A percentile compares a stretch with the other conserved stretches of the same genome.
Conservation (phyloP, 192 early-diverging fungal species). For the Podila epigama region DNA sequence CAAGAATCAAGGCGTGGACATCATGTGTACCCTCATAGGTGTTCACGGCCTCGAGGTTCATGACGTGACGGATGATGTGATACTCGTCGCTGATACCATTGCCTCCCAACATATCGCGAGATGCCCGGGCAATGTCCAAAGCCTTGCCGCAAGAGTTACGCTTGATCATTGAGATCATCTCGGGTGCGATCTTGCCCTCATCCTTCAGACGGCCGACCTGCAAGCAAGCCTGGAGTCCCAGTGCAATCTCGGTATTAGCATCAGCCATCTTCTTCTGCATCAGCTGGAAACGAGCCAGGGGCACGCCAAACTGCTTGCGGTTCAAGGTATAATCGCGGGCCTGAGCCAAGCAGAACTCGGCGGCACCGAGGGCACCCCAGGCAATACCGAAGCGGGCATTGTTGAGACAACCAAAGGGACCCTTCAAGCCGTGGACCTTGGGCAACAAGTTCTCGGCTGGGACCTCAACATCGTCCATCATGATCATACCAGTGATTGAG, state of each 20-base stretch:
- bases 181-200: constrained; percentile 80
- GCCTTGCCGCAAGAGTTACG: constrained; percentile 96
- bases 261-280: constrained; percentile 97
- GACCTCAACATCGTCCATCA: constrained; percentile 97
- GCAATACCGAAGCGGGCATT: constrained; percentile 97
- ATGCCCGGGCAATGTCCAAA: constrained; percentile 87
- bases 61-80: constrained; percentile 94
- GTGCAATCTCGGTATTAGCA: constrained; percentile 90
- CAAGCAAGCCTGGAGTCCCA: constrained; percentile 87
- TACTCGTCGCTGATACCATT: constrained; percentile 97
- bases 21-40: constrained; percentile 98
- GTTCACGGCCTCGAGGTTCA: constrained; percentile 92
- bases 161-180: constrained; percentile 97
- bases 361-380: constrained; percentile 96
- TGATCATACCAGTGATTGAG: constrained; percentile 96
- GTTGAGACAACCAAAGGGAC: constrained; percentile 97
- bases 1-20: constrained; percentile 93
- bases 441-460: constrained; percentile 92
- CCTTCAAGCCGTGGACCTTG: constrained; percentile 88
- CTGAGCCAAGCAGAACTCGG: constrained; percentile 88
- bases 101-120: constrained; percentile 94
- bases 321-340: constrained; percentile 92
- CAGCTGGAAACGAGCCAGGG: constrained; percentile 91
- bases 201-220: constrained; percentile 96
- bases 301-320: constrained; percentile 92